Evolutionary conservation across 331 rosid species (phyloP), one percentile per base, ranked within the genome.

Genomic region (Quercus phellos): DNA sequence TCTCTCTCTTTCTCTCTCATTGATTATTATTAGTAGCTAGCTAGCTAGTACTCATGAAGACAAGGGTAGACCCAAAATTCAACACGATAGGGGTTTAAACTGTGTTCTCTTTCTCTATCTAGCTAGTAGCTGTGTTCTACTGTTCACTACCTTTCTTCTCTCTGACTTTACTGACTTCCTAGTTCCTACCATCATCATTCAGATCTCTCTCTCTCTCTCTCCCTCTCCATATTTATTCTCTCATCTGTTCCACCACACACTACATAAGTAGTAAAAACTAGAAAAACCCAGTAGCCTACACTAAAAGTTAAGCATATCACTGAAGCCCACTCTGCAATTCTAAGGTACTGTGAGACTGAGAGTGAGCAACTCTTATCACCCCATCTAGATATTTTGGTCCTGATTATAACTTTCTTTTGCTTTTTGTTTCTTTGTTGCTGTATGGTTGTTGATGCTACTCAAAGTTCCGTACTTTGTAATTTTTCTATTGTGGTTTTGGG

Each of bases 121-220:
- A 38, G 12, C 46, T 2, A 2, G 46, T 9, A 0, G 46, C 46
- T 38, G 12, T 38, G 46, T 38, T 38, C 46, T 38, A 38, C 69
- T 64, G 80, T 81, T 59, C 43, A 68, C 76, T 72, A 55, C 72
- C 30, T 50, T 51, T 11, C 53, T 53, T 43, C 38, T 54, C 63
- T 75, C 85, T 81, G 86, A 81, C 76, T 73, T 69, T 79, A 81
- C 85, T 74, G 87, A 77, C 82, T 72, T 84, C 35, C n/a, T 79
- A 77, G 80, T 72, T 84, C 35, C 16, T 79, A 66, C 82, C 73
- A 72, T 77, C 87, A 82, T 59, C 82, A 58, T 58, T 29, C 58
- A 32, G 19, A 70, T 51, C 70, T 77, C 32, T 60, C 66, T 75
- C 34, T 78, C 70, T 70, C 66, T 50, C 51, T 54, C 68, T 76